Evolutionary conservation across 176 grass and related monocot genomes (phyloP).

Genomic region (Areca catechu): DNA sequence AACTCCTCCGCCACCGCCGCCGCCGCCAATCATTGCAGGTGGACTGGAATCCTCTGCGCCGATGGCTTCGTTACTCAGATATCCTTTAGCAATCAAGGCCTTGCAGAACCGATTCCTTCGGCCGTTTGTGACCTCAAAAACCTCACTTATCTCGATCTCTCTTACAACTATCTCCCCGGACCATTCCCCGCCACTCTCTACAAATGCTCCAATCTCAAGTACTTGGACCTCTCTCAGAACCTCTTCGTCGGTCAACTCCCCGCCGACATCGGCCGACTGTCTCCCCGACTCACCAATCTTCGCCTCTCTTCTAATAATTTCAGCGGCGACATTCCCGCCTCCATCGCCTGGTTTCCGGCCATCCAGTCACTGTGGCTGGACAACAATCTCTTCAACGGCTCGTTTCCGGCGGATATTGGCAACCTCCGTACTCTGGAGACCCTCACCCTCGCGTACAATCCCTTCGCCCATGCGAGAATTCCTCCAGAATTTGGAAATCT

Average conservation of each 20-base stretch:
- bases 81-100: not conserved
- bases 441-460: too few species aligned
- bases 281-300: slow-evolving; percentile 23
- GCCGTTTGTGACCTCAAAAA: slow-evolving; percentile 35
- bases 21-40: slow-evolving; percentile 32
- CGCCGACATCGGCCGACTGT: slow-evolving; percentile 21
- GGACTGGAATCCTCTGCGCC: slow-evolving; percentile 35
- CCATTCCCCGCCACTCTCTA: slow-evolving; percentile 44
- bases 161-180: slow-evolving; percentile 39
- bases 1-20: not conserved
- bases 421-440: too few species aligned
- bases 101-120: slow-evolving; percentile 24
- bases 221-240: slow-evolving; percentile 55
- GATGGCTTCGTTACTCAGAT: slow-evolving; percentile 14
- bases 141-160: slow-evolving; percentile 50
- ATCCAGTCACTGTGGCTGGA: not conserved
- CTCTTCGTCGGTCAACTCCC: slow-evolving; percentile 40
- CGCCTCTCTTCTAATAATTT: slow-evolving; percentile 45
- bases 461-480: too few species aligned
- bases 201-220: slow-evolving; percentile 30
- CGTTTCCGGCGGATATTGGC: not conserved
- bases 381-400: slow-evolving; percentile 2
- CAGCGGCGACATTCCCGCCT: slow-evolving; percentile 29
- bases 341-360: not conserved
- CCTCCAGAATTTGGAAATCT: too few species aligned